Conservation (phyloP, 345 rosid genomes). For the Pseudoturritis turrita region DNA sequence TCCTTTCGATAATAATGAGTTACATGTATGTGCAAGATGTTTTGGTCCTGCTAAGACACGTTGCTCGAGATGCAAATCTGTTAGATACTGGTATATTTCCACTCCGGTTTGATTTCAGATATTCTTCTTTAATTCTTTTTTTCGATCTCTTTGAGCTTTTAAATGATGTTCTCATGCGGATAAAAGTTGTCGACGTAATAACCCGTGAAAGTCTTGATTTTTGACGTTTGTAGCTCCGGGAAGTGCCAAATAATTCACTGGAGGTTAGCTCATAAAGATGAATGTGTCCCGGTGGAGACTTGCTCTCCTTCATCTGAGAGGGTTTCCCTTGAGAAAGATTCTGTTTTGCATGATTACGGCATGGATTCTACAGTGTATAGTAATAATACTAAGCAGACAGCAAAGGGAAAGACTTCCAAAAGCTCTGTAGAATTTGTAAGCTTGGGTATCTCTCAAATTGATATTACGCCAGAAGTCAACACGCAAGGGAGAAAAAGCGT, state of each 20-base stretch:
- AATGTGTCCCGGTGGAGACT: slow-evolving; percentile 49
- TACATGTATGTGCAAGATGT: slow-evolving; percentile 69
- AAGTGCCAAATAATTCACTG: slow-evolving; percentile 94
- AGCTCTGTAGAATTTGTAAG: slow-evolving; percentile 22
- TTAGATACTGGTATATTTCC: slow-evolving; percentile 68
- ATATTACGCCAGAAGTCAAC: slow-evolving; percentile 37
- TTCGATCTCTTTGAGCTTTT: not conserved
- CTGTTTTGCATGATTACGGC: slow-evolving; percentile 23
- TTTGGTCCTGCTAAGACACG: slow-evolving; percentile 69
- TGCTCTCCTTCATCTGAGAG: slow-evolving; percentile 42
- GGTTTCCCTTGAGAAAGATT: slow-evolving; percentile 38
- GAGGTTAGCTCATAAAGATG: slow-evolving; percentile 76
- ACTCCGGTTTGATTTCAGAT: not conserved
- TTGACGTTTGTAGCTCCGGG: slow-evolving; percentile 61
- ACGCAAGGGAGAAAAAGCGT: slow-evolving; percentile 41
- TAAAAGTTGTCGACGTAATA: not conserved
- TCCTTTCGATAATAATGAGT: slow-evolving; percentile 44
- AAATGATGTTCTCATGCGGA: not conserved
- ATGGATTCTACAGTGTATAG: slow-evolving; percentile 35
- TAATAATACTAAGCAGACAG: slow-evolving; percentile 31
- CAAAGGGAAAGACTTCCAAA: slow-evolving; percentile 32
- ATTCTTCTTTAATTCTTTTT: not conserved
- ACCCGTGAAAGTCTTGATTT: not conserved
- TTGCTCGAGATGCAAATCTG: slow-evolving; percentile 84
- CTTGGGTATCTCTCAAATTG: slow-evolving; percentile 33